A percentile compares a stretch with the other conserved stretches of the same genome.
Conservation (phyloP, 129 eudicot genomes). For the Heracleum sosnowskyi region DNA sequence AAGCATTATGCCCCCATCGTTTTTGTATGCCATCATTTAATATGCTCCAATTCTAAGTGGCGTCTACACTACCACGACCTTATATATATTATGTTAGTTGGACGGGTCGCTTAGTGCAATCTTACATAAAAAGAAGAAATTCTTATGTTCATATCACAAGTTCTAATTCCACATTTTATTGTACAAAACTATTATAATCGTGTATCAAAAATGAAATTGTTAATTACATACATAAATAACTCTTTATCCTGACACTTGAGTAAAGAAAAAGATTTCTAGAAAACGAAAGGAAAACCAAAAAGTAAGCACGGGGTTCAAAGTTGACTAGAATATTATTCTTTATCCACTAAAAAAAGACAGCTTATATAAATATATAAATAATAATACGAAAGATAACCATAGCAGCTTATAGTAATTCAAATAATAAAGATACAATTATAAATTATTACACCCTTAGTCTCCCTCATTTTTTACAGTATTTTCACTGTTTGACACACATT, state of each 20-base stretch:
- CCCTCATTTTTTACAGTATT: too few relatives aligned
- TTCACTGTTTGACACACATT: too few relatives aligned
- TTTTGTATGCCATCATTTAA: background rate
- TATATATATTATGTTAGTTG: background rate
- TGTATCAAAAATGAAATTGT: too few relatives aligned
- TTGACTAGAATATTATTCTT: background rate
- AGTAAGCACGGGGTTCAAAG: background rate
- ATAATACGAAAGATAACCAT: background rate
- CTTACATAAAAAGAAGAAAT: too few relatives aligned
- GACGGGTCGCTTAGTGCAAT: background rate
- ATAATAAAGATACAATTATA: background rate
- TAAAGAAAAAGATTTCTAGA: background rate
- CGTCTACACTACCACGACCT: constrained; percentile 6
- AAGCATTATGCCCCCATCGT: background rate
- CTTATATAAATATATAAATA: background rate
- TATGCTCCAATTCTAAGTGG: background rate
- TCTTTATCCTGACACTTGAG: background rate
- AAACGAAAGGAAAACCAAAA: background rate
- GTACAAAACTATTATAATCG: too few relatives aligned
- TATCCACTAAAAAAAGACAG: background rate
- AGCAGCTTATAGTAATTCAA: background rate
- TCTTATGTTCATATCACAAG: too few relatives aligned
- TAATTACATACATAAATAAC: too few relatives aligned
- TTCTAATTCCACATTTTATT: too few relatives aligned
- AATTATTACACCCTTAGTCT: too few relatives aligned